These are phyloP conservation scores for Blastobotrys aristatus DNA, from an alignment of 1,139 yeast species.

Conservation along the genomic window DNA sequence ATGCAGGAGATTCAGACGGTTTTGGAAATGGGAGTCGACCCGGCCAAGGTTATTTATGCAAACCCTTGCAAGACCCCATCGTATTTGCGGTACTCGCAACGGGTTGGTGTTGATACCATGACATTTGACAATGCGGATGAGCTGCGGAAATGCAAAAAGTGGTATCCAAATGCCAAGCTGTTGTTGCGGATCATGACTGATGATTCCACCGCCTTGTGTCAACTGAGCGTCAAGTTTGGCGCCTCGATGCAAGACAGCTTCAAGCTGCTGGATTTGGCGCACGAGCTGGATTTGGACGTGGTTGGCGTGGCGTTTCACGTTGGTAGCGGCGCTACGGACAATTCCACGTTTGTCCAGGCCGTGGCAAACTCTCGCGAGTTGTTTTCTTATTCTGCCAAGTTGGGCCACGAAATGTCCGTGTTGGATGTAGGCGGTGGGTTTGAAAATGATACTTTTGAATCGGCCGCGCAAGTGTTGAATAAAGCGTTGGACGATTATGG, in stretches of 20 bases:
- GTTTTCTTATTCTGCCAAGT: slow-evolving; percentile 50
- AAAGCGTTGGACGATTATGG: slow-evolving; percentile 54
- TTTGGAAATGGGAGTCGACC: slow-evolving; percentile 54
- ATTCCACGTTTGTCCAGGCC: slow-evolving; percentile 63
- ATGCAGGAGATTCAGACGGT: slow-evolving; percentile 72
- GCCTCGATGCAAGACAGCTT: slow-evolving; percentile 57
- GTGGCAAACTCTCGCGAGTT: slow-evolving; percentile 63
- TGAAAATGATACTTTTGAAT: slow-evolving; percentile 58
- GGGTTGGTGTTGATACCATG: slow-evolving; percentile 56
- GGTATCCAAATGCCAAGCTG: slow-evolving; percentile 64
- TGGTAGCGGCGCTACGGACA: slow-evolving; percentile 89
- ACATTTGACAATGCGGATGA: slow-evolving; percentile 91
- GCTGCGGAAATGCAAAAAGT: slow-evolving; percentile 61
- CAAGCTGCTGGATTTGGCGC: slow-evolving; percentile 57
- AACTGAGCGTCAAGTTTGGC: slow-evolving; percentile 86
- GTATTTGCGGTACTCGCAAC: slow-evolving; percentile 65
- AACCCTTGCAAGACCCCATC: slow-evolving; percentile 90
- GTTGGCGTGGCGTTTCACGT: slow-evolving; percentile 93
- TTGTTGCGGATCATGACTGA: slow-evolving; percentile 84
- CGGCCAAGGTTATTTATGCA: slow-evolving; percentile 76
- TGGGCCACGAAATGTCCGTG: slow-evolving; percentile 44
- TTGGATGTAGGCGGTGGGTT: slow-evolving; percentile 97
- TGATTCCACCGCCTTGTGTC: slow-evolving; percentile 83
- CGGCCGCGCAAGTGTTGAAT: slow-evolving; percentile 57
- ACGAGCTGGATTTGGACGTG: slow-evolving; percentile 55